Evolutionary conservation across 1,284 basidiomycete species (phyloP), one percentile per base, ranked within the genome.

Genomic region (Austropuccinia psidii): DNA sequence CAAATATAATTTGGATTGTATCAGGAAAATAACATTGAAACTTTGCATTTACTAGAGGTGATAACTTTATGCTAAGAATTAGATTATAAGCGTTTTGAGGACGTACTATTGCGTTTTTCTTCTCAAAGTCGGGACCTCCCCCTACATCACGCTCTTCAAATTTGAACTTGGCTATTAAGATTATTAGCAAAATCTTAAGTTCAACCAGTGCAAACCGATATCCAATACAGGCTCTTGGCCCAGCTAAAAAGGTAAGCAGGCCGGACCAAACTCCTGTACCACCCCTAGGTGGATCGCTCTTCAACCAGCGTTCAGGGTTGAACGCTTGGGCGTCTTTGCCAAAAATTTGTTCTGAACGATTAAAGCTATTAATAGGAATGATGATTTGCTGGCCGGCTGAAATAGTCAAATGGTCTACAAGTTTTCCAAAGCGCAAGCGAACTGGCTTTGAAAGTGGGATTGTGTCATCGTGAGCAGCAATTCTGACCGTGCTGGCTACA

Each of bases 381-480:
- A 83, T 84, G 77, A 89, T 82, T 70, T 85, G 85, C 76, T 88
- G 86, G 66, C 86, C 84, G 76, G 83, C 83, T 76, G 84, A 82
- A 66, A 89, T 80, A 49, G 80, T 80, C 62, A 84, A 82, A 54
- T 76, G 75, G 31, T 76, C 75, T 0, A 85, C 85, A 8, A n/a
- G n/a, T n/a, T n/a, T n/a, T n/a, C n/a, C n/a, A n/a, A n/a, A n/a
- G n/a, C n/a, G n/a, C n/a, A n/a, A n/a, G n/a, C n/a, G n/a, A n/a
- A n/a, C n/a, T n/a, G n/a, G n/a, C n/a, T 83, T 77, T 31, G 75
- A 78, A 2, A 87, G 86, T 0, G 90, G 90, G 19, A 92, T 83
- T 67, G 86, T 84, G 77, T 91, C 89, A 77, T 90, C 88, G 77
- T 85, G 83, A 1, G 84, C 87, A 5, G 90, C 88, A 4, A 89